Base-by-base conservation (phyloP, 257 asterid species). In the Solanum corneliomulleri region DNA sequence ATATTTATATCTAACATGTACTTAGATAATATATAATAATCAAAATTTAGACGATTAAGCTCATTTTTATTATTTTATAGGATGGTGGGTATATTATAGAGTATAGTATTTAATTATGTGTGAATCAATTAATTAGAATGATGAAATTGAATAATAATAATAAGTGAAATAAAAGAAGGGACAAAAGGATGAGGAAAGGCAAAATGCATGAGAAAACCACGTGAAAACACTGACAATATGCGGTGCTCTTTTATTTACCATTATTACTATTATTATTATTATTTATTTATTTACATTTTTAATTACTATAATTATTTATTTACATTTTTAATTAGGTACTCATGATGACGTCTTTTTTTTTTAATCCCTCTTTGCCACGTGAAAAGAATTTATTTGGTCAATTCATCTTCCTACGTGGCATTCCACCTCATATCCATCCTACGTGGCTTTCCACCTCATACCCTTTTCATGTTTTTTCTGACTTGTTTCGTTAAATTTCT, bases 181-280 rank as follows among this genome's bases (percentile, higher is more conserved):
- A 75, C 41, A 12, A 23, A 60, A 41, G 16, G 62, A 47, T 25
- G 87, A 14, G 29, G 37, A 64, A 39, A 58, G 45, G 62, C n/a
- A 82, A 69, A 87, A 69, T 88, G 90, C 92, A 89, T 89, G 91
- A 90, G 92, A 92, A 80, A 47, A 87, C 87, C 94, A 92, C 91
- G 96, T 93, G 93, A 91, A 76, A 89, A 52, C 25, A 69, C 90
- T 89, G 88, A 90, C 91, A 89, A 45, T 16, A 77, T 84, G 93
- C 95, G 91, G 91, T 93, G 93, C 86, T 87, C 87, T 88, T 86
- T 72, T 89, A 69, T 60, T 85, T 27, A 77, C 69, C 25, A 33
- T 33, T 33, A 71, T 71, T 71, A 71, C 33, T 70, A 70, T 10
- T 69, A 69, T 29, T 68, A 23, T 9, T 64, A 31, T 70, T 70